A percentile compares a stretch with the other conserved stretches of the same genome.
Conservation (phyloP, 306 rosid genomes). For the Ziziphus jujuba region DNA sequence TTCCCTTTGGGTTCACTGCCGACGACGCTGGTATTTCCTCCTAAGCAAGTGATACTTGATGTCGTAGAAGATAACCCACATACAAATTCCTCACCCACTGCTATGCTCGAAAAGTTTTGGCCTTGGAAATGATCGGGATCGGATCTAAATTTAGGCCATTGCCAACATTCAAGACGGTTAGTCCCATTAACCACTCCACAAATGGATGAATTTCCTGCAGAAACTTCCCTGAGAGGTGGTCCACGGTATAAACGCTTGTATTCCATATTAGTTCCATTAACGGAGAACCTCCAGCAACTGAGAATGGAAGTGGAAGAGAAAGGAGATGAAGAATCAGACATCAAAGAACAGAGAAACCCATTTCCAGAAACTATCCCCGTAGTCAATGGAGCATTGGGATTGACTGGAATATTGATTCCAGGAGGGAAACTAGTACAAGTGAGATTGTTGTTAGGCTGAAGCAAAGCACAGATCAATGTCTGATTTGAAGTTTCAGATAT, state of each 20-base stretch:
- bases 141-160: conserved; percentile 44
- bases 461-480: conserved; percentile 61
- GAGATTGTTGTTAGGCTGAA: conserved; percentile 27
- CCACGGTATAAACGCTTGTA: conserved; percentile 50
- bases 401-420: conserved; percentile 24
- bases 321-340: conserved; percentile 26
- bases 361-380: conserved; percentile 64
- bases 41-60: conserved; percentile 41
- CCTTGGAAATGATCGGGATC: not conserved
- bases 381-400: conserved; percentile 27
- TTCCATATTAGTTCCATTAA: conserved; percentile 27
- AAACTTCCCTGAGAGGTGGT: conserved; percentile 34
- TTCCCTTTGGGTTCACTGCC: conserved; percentile 18
- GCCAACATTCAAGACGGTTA: conserved; percentile 67
- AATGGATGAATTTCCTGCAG: conserved; percentile 56
- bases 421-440: conserved; percentile 62
- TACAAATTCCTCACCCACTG: conserved; percentile 64
- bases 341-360: conserved; percentile 65
- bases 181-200: conserved; percentile 51
- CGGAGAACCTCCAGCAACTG: conserved; percentile 81
- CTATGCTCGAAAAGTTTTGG: conserved; percentile 38
- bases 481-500: conserved; percentile 58
- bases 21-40: conserved; percentile 25
- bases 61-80: conserved; percentile 46
- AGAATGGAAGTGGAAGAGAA: conserved; percentile 22